These are phyloP conservation scores for Lindgomyces ingoldianus DNA, from an alignment of 495 filamentous ascomycete species.

Conservation along the genomic window DNA sequence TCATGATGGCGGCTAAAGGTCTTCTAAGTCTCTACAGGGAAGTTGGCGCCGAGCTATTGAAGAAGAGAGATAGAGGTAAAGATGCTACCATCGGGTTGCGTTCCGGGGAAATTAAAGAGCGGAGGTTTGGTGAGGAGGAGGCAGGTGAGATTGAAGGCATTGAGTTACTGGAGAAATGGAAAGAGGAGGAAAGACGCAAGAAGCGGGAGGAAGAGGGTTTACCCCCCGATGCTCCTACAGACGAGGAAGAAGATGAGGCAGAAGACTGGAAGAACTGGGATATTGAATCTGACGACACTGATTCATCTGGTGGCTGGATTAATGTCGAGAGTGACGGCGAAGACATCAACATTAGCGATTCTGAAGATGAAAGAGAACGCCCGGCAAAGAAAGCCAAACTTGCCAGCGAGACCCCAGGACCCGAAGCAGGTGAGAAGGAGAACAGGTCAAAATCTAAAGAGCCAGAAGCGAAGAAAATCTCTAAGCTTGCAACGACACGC, in stretches of 20 bases:
- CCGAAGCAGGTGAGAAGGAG: constrained; percentile 42
- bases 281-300: constrained; percentile 68
- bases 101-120: constrained; percentile 66
- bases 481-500: constrained; percentile 76
- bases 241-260: constrained; percentile 61
- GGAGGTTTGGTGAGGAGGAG: constrained; percentile 77
- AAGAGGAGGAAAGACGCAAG: constrained; percentile 79
- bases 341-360: constrained; percentile 68
- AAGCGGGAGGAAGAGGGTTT: constrained; percentile 67
- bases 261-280: constrained; percentile 81
- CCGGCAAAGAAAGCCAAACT: constrained; percentile 60
- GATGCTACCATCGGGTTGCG: constrained; percentile 82
- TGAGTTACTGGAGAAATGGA: constrained; percentile 89
- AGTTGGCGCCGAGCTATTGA: constrained; percentile 83
- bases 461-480: constrained; percentile 46
- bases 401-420: constrained; percentile 34
- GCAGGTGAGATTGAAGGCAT: constrained; percentile 86
- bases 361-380: constrained; percentile 57
- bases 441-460: constrained; percentile 19
- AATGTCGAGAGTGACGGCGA: constrained; percentile 83
- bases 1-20: constrained; percentile 94
- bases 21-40: constrained; percentile 88
- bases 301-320: constrained; percentile 88
- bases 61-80: constrained; percentile 88
- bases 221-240: constrained; percentile 55